A percentile compares a stretch with the other conserved stretches of the same genome.
These are phyloP conservation scores for Monosporascus sp. DNA, from an alignment of 2,329 filamentous ascomycete genomes.

Conservation along the genomic window DNA sequence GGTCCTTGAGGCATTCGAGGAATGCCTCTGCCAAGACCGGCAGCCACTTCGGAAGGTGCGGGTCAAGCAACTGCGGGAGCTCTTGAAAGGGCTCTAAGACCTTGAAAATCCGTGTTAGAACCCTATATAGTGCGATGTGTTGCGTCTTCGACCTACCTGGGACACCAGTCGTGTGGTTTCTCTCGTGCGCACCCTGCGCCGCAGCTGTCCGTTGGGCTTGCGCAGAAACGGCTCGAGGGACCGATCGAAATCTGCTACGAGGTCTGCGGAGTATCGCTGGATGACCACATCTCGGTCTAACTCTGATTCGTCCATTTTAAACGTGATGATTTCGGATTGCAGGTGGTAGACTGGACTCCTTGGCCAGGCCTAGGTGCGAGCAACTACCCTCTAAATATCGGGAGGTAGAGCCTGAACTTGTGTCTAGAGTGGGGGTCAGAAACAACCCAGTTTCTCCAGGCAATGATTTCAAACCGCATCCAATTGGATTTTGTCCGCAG, in stretches of 20 bases:
- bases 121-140: conserved; percentile 6
- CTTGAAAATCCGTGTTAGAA: conserved; percentile 27
- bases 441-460: too few species aligned
- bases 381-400: too few species aligned
- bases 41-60: conserved; percentile 70
- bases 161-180: conserved; percentile 44
- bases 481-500: too few species aligned
- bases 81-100: conserved; percentile 88
- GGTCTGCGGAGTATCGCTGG: conserved; percentile 53
- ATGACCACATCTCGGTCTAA: conserved; percentile 57
- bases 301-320: conserved; percentile 54
- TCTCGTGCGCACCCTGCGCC: conserved; percentile 42
- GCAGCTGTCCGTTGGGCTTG: conserved; percentile 44
- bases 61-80: conserved; percentile 87
- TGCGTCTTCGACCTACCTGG: conserved; percentile 29
- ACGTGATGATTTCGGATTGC: too few species aligned
- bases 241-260: conserved; percentile 53
- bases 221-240: conserved; percentile 48
- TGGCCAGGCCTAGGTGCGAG: not conserved
- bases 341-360: not conserved
- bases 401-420: too few species aligned
- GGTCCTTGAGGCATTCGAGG: conserved; percentile 55
- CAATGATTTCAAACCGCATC: too few species aligned
- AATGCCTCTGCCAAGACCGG: conserved; percentile 72
- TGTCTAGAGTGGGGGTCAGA: too few species aligned